phyloP scores from a whole-genome alignment of 331 rosid species.

The Quercus tomentella region DNA sequence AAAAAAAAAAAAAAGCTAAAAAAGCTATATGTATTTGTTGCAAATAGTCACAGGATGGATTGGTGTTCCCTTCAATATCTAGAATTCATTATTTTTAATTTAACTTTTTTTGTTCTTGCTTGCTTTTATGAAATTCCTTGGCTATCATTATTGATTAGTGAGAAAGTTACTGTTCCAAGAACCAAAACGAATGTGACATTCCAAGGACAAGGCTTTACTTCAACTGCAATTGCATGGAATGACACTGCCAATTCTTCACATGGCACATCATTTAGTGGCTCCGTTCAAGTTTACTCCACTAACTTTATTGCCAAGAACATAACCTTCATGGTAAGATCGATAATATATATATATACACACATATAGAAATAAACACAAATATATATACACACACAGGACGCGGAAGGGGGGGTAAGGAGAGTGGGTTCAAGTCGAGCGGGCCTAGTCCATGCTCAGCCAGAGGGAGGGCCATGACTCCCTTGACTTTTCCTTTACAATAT shows the following conservation, averaged over 20 bases:
- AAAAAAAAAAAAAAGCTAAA: too few relatives aligned
- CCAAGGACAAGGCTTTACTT: constrained; percentile 78
- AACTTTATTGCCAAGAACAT: constrained; percentile 86
- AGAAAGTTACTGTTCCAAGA: constrained; percentile 60
- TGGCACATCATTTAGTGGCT: constrained; percentile 79
- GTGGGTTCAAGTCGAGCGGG: too few relatives aligned
- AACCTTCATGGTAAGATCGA: constrained; percentile 71
- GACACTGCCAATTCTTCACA: constrained; percentile 79
- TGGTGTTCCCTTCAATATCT: background rate
- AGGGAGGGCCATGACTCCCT: too few relatives aligned
- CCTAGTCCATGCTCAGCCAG: too few relatives aligned
- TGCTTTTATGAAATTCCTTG: background rate
- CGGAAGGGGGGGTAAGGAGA: too few relatives aligned
- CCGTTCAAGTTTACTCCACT: constrained; percentile 80
- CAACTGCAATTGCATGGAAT: constrained; percentile 77
- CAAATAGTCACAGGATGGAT: too few relatives aligned
- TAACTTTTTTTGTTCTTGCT: background rate
- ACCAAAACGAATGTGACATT: constrained; percentile 69
- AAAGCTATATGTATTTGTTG: too few relatives aligned
- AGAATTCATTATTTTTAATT: background rate
- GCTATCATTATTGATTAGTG: constrained; percentile 31
- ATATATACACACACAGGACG: too few relatives aligned
- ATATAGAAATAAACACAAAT: too few relatives aligned
- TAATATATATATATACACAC: too few relatives aligned
- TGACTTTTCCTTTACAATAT: too few relatives aligned